Base-by-base conservation (phyloP, 441 rosid species). In the Populus hybrid region DNA sequence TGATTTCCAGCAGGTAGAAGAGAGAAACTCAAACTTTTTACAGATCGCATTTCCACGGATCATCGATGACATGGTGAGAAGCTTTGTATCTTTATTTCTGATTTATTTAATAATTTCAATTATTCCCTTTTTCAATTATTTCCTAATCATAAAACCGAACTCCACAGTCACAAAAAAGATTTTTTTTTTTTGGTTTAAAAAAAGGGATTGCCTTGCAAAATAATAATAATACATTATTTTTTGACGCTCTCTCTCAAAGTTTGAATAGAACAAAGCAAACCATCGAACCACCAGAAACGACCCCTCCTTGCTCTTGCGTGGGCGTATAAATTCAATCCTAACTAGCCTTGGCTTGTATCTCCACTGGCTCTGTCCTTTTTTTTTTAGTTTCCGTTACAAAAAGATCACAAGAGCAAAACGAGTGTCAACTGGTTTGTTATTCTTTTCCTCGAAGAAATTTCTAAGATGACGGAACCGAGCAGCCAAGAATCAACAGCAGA, bases 381-480 rank as follows among this genome's bases (percentile, higher is more conserved):
- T 16, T 53, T 53, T 53, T 11, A 53, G 61, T 53, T 53, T 6
- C 61, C 21, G 61, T 53, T 53, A 18, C 61, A 53, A 16, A 53
- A 50, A 50, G 57, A 50, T 50, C 19, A 3, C 57, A 6, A 53
- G n/a, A 53, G 61, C 61, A 53, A 28, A 67, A 67, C 70, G 19
- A 26, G n/a, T 2, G 32, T 67, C 9, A 67, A 67, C 35, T 67
- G 18, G 36, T 67, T 67, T 3, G 70, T 28, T 26, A 7, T 5
- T 38, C 32, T 57, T 64, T 57, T 67, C 73, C 3, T 1, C 0
- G 24, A 61, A 40, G 23, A 59, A 32, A 42, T 36, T 23, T 59
- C 36, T 40, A 35, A 11, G 42, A 79, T 76, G 87, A 83, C 84
- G 73, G 87, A 83, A 66, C 67, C 82, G 75, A 85, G n/a, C 71